Percentiles rank a stretch among this genome's conserved stretches.
phyloP scores from a whole-genome alignment of 805 yeast species.

The Saturnispora galanensis region DNA sequence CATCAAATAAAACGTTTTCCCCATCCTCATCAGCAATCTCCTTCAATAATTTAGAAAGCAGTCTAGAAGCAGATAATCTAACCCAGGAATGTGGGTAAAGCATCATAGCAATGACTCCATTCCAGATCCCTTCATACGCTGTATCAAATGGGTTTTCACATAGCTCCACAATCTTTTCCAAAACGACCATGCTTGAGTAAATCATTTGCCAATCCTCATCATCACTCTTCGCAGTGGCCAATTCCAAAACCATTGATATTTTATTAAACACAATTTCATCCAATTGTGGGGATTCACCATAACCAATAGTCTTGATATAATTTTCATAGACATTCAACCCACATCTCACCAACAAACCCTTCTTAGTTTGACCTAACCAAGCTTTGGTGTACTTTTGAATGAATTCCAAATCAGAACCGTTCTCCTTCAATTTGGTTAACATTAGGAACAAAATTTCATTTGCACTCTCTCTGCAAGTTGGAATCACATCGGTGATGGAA shows the following conservation, averaged over 20 bases:
- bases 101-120: slow-evolving; percentile 40
- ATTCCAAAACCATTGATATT: slow-evolving; percentile 14
- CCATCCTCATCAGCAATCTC: slow-evolving; percentile 15
- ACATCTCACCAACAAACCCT: slow-evolving; percentile 50
- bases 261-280: slow-evolving; percentile 22
- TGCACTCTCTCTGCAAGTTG: slow-evolving; percentile 80
- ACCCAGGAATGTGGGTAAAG: slow-evolving; percentile 92
- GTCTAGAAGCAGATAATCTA: slow-evolving; percentile 53
- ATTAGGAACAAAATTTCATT: slow-evolving; percentile 47
- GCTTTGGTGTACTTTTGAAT: slow-evolving; percentile 37
- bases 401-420: slow-evolving; percentile 19
- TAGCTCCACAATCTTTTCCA: slow-evolving; percentile 16
- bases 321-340: slow-evolving; percentile 66
- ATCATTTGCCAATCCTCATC: slow-evolving; percentile 63
- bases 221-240: slow-evolving; percentile 29
- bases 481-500: slow-evolving; percentile 64
- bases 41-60: slow-evolving; percentile 44
- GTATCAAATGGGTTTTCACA: slow-evolving; percentile 29
- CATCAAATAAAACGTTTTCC: slow-evolving; percentile 24
- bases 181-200: slow-evolving; percentile 50
- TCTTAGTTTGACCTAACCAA: slow-evolving; percentile 55
- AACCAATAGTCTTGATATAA: slow-evolving; percentile 41
- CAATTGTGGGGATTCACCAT: slow-evolving; percentile 23
- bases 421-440: slow-evolving; percentile 36
- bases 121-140: slow-evolving; percentile 42